Percentiles rank a stretch among this genome's conserved stretches.
phyloP scores from a whole-genome alignment of 1,139 yeast species.

The Hyphopichia buzzinii region DNA sequence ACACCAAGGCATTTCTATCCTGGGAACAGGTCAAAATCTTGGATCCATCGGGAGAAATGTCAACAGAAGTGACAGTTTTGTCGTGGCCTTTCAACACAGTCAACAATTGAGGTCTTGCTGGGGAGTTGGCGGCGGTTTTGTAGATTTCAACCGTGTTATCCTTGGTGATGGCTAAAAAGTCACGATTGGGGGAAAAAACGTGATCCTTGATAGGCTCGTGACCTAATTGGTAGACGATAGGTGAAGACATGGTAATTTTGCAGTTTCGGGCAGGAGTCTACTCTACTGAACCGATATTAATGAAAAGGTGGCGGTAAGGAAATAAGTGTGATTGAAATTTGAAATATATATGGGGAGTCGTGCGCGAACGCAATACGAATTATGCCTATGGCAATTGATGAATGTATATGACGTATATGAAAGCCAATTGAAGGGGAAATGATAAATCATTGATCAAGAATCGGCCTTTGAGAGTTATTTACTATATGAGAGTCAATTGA shows the following conservation, averaged over 20 bases:
- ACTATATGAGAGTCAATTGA: too few relatives aligned
- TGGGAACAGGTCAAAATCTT: conserved; percentile 95
- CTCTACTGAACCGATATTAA: conserved; percentile 30
- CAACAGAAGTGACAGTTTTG: conserved; percentile 92
- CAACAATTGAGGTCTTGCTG: conserved; percentile 47
- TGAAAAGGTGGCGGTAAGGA: too few relatives aligned
- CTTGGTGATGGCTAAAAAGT: conserved; percentile 77
- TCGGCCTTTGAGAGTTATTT: too few relatives aligned
- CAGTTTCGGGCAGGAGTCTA: conserved; percentile 25
- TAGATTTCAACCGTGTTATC: conserved; percentile 75
- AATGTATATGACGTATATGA: too few relatives aligned
- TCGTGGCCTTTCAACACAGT: conserved; percentile 81
- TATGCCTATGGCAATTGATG: too few relatives aligned
- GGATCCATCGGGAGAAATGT: conserved; percentile 77
- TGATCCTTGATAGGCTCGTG: conserved; percentile 89
- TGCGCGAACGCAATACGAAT: too few relatives aligned
- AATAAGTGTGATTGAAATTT: too few relatives aligned
- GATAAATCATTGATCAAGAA: too few relatives aligned
- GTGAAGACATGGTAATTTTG: conserved; percentile 22
- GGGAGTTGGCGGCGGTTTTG: conserved; percentile 38
- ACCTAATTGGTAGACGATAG: conserved; percentile 61
- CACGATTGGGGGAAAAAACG: conserved; percentile 70
- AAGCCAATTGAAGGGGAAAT: too few relatives aligned
- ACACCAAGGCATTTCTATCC: conserved; percentile 95
- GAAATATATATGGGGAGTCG: too few relatives aligned